Evolutionary conservation across 2,329 filamentous ascomycete genomes (phyloP), one percentile per base, ranked within the genome.

Genomic region (Fusarium nelsonii): DNA sequence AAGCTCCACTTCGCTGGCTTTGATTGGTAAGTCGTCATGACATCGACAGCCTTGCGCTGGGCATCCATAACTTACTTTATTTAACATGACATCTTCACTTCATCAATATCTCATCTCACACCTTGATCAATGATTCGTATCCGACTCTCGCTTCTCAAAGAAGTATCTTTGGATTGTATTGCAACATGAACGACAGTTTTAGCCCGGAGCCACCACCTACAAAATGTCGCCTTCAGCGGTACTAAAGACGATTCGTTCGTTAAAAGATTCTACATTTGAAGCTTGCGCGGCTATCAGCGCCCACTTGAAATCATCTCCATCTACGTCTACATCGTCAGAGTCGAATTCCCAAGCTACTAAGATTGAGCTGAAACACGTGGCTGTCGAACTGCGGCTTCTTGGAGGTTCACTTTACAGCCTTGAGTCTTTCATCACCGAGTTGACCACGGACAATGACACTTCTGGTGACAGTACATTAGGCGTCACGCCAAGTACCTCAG

Each of bases 341-440:
- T 16, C 48, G 4, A n/a, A 40, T 6, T 12, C 16, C 6, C 5
- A 30, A 16, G 30, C 49, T 9, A 11, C 40, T 4, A 71, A 44
- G 16, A 39, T 40, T 33, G 61, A 68, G 2, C 46, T 74, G 30
- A 74, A 72, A 33, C 46, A 49, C 2, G 28, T 74, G 37, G 44
- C 58, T 0, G 60, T 54, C 51, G 74, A 76, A 37, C 50, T 76
- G 3, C 59, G 74, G 12, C 60, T 76, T 7, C 65, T 73, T 6
- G 69, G 59, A 8, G 74, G 74, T 1, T 51, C 59, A 5, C 62
- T 76, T 15, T 64, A 64, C 43, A 73, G 73, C 12, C 72, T 76
- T 3, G 69, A 75, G 37, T 63, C 62, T 9, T 64, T 76, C 32
- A 63, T 73, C 4, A 18, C 36, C 3, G 73, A 76, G 45, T 39